A percentile compares a stretch with the other conserved stretches of the same genome.
Conservation (phyloP, 179 eudicot genomes). For the Actinidia arguta region DNA sequence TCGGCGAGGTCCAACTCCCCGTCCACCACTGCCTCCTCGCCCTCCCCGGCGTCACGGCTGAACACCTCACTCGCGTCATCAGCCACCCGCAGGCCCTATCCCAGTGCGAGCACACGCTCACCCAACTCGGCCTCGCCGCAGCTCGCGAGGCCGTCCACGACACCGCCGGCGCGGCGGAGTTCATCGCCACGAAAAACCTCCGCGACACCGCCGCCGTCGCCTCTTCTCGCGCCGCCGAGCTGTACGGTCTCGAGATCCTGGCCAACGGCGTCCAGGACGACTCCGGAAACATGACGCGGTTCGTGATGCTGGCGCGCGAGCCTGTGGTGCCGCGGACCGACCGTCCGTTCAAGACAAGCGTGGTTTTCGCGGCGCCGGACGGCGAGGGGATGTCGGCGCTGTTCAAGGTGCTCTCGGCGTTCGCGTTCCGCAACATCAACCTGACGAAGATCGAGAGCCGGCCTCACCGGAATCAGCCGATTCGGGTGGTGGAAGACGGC, state of each 20-base stretch:
- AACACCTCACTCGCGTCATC: slow-evolving; percentile 70
- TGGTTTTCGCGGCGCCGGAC: slow-evolving; percentile 71
- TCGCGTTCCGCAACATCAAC: slow-evolving; percentile 72
- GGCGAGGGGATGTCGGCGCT: slow-evolving; percentile 54
- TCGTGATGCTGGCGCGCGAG: slow-evolving; percentile 75
- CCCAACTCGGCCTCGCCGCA: slow-evolving; percentile 65
- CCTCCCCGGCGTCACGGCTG: slow-evolving; percentile 74
- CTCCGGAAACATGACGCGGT: slow-evolving; percentile 68
- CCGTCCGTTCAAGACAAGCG: slow-evolving; percentile 75
- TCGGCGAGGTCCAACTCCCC: slow-evolving; percentile 79
- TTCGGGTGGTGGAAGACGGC: slow-evolving; percentile 60
- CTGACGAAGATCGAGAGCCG: slow-evolving; percentile 75
- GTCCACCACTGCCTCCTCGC: slow-evolving; percentile 87
- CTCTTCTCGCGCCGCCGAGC: slow-evolving; percentile 78
- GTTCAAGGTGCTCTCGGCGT: slow-evolving; percentile 78
- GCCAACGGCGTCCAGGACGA: slow-evolving; percentile 92
- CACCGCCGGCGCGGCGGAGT: slow-evolving; percentile 94
- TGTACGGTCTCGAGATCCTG: slow-evolving; percentile 73
- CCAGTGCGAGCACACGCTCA: slow-evolving; percentile 80
- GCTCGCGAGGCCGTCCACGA: slow-evolving; percentile 88
- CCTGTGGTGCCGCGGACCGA: slow-evolving; percentile 70
- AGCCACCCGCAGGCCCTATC: slow-evolving; percentile 87
- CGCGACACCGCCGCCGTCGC: slow-evolving; percentile 90
- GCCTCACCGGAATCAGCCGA: slow-evolving; percentile 66
- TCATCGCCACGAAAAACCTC: slow-evolving; percentile 59